Evolutionary conservation across 257 asterid species (phyloP).

Genomic region (Salvia rosmarinus): DNA sequence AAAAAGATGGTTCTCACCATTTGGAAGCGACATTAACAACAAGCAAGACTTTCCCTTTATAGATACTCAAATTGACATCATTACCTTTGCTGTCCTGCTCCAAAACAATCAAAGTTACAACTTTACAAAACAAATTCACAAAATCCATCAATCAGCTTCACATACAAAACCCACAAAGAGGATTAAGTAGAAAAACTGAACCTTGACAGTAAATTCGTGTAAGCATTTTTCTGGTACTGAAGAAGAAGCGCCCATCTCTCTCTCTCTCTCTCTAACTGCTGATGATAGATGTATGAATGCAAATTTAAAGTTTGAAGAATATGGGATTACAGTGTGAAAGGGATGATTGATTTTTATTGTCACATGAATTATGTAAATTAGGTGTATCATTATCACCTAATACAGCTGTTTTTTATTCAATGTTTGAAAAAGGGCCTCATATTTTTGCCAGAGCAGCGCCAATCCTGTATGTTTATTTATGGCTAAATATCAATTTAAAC

Average conservation of each 20-base stretch:
- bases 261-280: background rate
- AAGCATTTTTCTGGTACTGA: constrained; percentile 67
- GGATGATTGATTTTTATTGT: background rate
- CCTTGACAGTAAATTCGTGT: constrained; percentile 88
- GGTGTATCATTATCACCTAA: background rate
- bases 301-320: background rate
- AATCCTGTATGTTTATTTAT: background rate
- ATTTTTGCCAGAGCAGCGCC: background rate
- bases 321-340: constrained; percentile 18
- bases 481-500: no score
- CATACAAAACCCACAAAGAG: background rate
- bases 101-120: constrained; percentile 16
- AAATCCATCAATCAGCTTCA: constrained; percentile 1
- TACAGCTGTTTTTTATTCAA: constrained; percentile 26
- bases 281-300: background rate
- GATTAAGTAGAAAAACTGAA: constrained; percentile 24
- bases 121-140: background rate
- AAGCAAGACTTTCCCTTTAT: constrained; percentile 83
- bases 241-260: constrained; percentile 63
- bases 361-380: constrained; percentile 14
- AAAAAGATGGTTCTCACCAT: constrained; percentile 50
- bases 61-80: constrained; percentile 62
- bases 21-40: constrained; percentile 97
- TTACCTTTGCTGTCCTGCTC: constrained; percentile 68
- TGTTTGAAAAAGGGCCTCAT: background rate